A percentile compares a stretch with the other conserved stretches of the same genome.
phyloP scores from a whole-genome alignment of 805 yeast species.

The Metschnikowia orientalis region DNA sequence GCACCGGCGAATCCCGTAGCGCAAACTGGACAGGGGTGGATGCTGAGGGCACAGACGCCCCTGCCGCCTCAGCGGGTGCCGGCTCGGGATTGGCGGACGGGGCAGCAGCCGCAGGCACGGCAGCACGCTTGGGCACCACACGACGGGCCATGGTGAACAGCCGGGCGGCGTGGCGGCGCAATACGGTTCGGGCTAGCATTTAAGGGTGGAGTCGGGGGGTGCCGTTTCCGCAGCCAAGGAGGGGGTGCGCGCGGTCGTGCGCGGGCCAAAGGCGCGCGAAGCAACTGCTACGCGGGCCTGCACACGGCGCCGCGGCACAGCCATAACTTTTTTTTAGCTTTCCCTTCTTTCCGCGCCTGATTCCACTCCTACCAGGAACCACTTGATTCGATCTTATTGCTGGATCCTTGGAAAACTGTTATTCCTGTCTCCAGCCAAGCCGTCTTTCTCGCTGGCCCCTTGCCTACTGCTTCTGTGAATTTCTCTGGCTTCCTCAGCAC shows the following conservation, averaged over 20 bases:
- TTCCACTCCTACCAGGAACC: too few species aligned
- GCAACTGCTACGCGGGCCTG: constrained; percentile 4
- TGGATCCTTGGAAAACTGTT: too few species aligned
- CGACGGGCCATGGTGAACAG: constrained; percentile 16
- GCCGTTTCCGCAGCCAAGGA: too few species aligned
- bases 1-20: constrained; percentile 24
- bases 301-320: constrained; percentile 2
- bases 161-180: constrained; percentile 6
- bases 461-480: too few species aligned
- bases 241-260: too few species aligned
- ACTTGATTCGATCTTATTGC: too few species aligned
- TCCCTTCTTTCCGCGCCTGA: too few species aligned
- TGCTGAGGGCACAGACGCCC: background rate
- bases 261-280: too few species aligned
- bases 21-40: constrained; percentile 4
- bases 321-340: constrained; percentile 1
- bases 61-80: background rate
- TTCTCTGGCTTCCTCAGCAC: too few species aligned
- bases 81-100: background rate
- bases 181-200: constrained; percentile 7
- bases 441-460: too few species aligned
- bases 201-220: too few species aligned
- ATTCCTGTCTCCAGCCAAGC: too few species aligned
- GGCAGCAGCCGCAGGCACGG: constrained; percentile 3
- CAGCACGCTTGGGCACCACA: constrained; percentile 11